Base-by-base conservation (phyloP, 768 basidiomycete species). In the Russula sp. region DNA sequence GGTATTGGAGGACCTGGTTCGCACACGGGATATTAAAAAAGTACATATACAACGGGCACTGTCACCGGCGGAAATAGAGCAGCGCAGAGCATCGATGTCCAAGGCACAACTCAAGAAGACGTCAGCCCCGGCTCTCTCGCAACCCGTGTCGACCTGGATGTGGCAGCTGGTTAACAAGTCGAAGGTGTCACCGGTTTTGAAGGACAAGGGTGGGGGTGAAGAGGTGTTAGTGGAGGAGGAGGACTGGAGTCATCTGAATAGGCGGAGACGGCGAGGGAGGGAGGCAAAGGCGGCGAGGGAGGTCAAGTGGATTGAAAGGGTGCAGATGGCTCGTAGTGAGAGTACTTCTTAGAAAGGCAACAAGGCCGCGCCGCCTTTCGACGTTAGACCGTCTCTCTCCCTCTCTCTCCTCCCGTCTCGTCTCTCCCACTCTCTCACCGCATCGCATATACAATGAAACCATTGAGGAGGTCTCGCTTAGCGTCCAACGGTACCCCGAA, bases 161-260 rank as follows among this genome's bases (percentile, higher is more conserved):
- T 84, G 81, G 81, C 59, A 69, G 60, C 38, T 47, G n/a, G 62
- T 65, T 20, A 55, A 60, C 34, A 58, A 54, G 22, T 29, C 52
- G 7, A 38, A 52, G 6, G 46, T 46, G 5, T 6, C 14, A 0
- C 35, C 45, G 25, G 25, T 29, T 9, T 53, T 52, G 2, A 52
- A 56, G 22, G 54, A 29, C 3, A 3, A 60, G 60, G 39, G 39
- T 25, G 47, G 60, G 59, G 35, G 41, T 11, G 51, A 56, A 3
- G 7, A 43, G 22, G 57, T 63, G 9, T 70, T 76, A 38, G 77
- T 78, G 6, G 73, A 77, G 6, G 78, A 76, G 5, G 75, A 75
- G 51, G 84, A 87, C 65, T 77, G 76, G 69, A 74, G 77, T 7
- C 84, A 87, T 69, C 71, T 87, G 59, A 88, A 78, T 71, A 80